Evolutionary conservation across 73 alveolate species (phyloP).

Genomic region (Paramecium primaurelia): DNA sequence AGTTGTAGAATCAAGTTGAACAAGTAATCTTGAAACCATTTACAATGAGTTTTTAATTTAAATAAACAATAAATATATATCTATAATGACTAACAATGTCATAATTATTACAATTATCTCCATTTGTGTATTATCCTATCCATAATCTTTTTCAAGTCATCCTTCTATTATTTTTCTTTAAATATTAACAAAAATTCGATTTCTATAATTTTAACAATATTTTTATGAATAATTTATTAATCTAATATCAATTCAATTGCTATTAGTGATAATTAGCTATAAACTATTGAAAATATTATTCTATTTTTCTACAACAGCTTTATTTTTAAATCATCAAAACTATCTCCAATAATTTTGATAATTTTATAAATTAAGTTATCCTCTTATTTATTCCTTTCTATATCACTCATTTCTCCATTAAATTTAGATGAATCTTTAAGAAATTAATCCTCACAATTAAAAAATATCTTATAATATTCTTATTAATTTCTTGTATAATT

Average conservation of each 20-base stretch:
- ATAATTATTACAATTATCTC: neutral
- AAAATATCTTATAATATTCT: conserved; percentile 31
- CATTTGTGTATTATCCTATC: neutral
- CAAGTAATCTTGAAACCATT: neutral
- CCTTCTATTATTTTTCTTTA: neutral
- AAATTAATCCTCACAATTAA: neutral
- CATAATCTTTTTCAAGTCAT: neutral
- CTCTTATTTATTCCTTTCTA: neutral
- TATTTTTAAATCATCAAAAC: neutral
- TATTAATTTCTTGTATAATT: neutral
- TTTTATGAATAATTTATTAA: neutral
- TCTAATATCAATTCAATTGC: conserved; percentile 3
- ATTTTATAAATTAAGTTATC: neutral
- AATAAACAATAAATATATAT: neutral
- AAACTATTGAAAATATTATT: neutral
- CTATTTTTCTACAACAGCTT: neutral
- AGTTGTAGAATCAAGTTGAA: neutral
- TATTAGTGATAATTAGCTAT: neutral
- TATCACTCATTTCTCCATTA: neutral
- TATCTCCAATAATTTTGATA: neutral
- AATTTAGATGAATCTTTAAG: neutral
- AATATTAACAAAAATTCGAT: neutral
- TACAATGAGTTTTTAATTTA: neutral
- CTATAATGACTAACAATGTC: neutral
- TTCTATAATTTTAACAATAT: neutral